Evolutionary conservation across 257 asterid species (phyloP), one percentile per base, ranked within the genome.

Genomic region (Gentiana macrophylla): DNA sequence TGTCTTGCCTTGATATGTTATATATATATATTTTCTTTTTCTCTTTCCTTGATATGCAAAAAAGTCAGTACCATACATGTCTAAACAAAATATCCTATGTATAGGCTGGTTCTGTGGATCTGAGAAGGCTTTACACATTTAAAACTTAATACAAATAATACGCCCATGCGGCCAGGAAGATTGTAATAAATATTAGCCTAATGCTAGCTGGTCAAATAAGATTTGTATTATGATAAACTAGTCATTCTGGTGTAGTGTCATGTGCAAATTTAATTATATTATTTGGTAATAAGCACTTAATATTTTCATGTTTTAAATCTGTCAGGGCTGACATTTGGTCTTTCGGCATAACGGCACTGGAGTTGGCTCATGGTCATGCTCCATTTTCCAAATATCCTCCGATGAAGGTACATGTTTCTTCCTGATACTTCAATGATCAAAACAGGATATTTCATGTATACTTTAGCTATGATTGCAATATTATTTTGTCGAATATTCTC

Each of bases 351-450:
- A 92, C 99, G 58, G 99, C 99, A 32, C 76, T 92, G 68, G 99
- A 92, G 79, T 76, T 92, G 75, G 99, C 99, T 66, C 99, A 92
- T 81, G 99, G 99, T 46, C 99, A 92, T 62, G 99, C 99, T 34
- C 99, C 99, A 69, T 92, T 92, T 80, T 92, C 99, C 32, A 92
- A 88, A 76, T 88, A 88, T 71, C 99, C 99, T 64, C 99, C 99
- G 61, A 83, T 92, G 99, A 92, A 92, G 99, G 99, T 92, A 55
- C 52, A 12, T 52, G 62, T 59, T 35, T 56, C 61, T 64, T 45
- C 70, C 55, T 35, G 57, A 45, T 59, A 50, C 37, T 32, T 53
- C 38, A 15, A 55, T 38, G 12, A 32, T 36, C 41, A 49, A 11
- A 37, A 61, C 12, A 56, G 65, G 32, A 6, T 50, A 50, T 33